A percentile compares a stretch with the other conserved stretches of the same genome.
Evolutionary conservation across 352 stramenopile species (phyloP).

Genomic region (Globisporangium okanoganense): DNA sequence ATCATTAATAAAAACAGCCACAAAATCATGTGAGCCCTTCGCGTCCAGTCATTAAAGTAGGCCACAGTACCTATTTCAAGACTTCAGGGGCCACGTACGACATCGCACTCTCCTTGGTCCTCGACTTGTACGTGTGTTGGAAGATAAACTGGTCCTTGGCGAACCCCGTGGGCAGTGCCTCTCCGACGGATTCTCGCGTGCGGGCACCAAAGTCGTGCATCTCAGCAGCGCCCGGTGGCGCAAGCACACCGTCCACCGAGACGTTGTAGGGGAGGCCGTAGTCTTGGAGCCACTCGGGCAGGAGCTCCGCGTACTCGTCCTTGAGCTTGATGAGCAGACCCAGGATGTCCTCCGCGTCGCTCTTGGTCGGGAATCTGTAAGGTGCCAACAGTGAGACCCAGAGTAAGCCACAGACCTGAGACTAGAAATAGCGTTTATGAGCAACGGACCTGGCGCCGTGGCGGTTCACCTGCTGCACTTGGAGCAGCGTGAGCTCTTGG

Average conservation of each 20-base stretch:
- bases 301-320: constrained; percentile 26
- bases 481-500: constrained; percentile 10
- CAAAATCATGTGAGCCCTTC: background rate
- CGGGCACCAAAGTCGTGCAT: constrained; percentile 38
- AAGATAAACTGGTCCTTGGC: constrained; percentile 33
- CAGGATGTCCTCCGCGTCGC: constrained; percentile 43
- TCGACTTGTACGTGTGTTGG: constrained; percentile 54
- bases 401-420: background rate
- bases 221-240: constrained; percentile 29
- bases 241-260: constrained; percentile 34
- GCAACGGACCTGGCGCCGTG: constrained; percentile 41
- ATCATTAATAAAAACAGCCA: background rate
- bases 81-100: constrained; percentile 29
- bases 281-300: constrained; percentile 48
- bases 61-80: background rate
- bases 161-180: constrained; percentile 19
- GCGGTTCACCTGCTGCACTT: constrained; percentile 51
- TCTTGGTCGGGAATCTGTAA: constrained; percentile 44
- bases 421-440: no score
- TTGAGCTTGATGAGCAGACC: constrained; percentile 38
- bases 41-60: background rate
- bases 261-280: constrained; percentile 64
- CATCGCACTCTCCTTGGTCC: constrained; percentile 51
- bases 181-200: constrained; percentile 18
- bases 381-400: background rate